Conservation (phyloP, 2,329 filamentous ascomycete species). For the Teratosphaeria destructans region DNA sequence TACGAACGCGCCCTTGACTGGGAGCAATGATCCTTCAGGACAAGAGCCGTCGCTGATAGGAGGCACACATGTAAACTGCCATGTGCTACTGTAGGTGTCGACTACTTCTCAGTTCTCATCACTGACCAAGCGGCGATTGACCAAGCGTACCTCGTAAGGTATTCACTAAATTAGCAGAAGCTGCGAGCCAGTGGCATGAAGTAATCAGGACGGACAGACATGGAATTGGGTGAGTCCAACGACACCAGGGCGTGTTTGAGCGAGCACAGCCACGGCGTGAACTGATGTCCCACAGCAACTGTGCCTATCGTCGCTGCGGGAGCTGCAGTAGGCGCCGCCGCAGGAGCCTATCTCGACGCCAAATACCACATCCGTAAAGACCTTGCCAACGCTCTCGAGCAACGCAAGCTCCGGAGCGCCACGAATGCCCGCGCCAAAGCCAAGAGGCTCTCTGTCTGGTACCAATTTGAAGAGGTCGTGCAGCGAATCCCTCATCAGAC, state of each 20-base stretch:
- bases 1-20: neutral
- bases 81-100: neutral
- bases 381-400: constrained; percentile 35
- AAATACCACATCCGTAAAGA: constrained; percentile 59
- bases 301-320: constrained; percentile 1
- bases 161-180: neutral
- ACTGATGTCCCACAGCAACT: neutral
- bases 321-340: constrained; percentile 3
- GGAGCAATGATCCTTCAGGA: neutral
- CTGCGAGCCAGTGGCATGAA: neutral
- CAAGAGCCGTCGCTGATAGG: neutral
- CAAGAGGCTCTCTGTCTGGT: constrained; percentile 52
- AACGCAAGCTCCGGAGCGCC: constrained; percentile 30
- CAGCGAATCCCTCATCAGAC: constrained; percentile 29
- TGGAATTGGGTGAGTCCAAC: neutral
- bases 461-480: constrained; percentile 43
- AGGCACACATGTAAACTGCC: neutral
- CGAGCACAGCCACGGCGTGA: neutral
- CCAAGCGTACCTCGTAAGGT: neutral
- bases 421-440: constrained; percentile 28
- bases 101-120: neutral
- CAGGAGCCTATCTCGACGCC: constrained; percentile 51
- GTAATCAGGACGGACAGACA: neutral
- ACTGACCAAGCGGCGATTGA: neutral
- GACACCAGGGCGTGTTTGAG: neutral